Evolutionary conservation across 805 yeast species (phyloP), one percentile per base, ranked within the genome.

Genomic region (Starmerella apis): DNA sequence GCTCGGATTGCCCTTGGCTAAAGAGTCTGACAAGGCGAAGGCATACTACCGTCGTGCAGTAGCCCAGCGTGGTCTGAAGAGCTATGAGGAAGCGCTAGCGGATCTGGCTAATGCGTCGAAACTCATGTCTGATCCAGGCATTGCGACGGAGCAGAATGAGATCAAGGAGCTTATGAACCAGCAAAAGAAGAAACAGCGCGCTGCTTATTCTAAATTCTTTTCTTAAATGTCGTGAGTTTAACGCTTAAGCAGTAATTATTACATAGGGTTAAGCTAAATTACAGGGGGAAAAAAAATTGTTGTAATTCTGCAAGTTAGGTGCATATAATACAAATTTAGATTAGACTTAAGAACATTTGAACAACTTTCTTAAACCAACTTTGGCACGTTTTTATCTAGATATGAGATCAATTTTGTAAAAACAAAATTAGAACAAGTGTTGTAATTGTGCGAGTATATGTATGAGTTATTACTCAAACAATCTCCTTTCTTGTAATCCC

Each of bases 11-110:
- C 81, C 77, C 32, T 65, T 57, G 20, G 67, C 65, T 2, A 84
- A 77, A 49, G 82, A 76, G 36, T 76, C 79, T 54, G 79, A 86
- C 20, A 76, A 75, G 63, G 86, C 94, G 16, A 88, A 88, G 70
- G 96, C 96, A 0, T 69, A 77, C 39, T 88, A 80, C 71, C 80
- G 97, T 65, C 80, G 90, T 65, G 96, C 94, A 32, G 69, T 75
- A 61, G 95, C 92, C 1, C 74, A 79, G 60, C 66, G 77, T 52
- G 66, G 75, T 8, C 68, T 73, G 20, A 81, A 81, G 61, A 80
- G 84, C 61, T 81, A 79, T 48, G 90, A 81, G 27, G 75, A 71
- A 50, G 94, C 95, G 0, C 68, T 81, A 46, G 67, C 64, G 11
- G 82, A 81, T 53, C 74, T 87, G 50, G 76, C 79, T 56, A 70